These are phyloP conservation scores for Saturnispora serradocipensis DNA, from an alignment of 805 yeast genomes.

Conservation along the genomic window DNA sequence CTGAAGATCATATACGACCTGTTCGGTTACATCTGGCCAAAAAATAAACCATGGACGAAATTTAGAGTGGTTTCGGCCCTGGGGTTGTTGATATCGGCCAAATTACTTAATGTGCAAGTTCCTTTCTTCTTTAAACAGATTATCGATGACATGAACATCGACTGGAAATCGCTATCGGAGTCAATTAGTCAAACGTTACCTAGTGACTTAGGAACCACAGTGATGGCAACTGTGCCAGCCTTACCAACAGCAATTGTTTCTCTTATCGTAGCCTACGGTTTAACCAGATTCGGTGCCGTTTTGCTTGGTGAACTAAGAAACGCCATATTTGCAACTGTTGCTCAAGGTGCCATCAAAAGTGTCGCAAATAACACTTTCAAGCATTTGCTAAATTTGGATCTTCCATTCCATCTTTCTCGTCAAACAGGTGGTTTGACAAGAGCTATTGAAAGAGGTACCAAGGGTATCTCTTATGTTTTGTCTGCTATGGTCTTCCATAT, in stretches of 20 bases:
- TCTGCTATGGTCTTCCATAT: constrained; percentile 98
- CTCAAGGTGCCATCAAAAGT: constrained; percentile 84
- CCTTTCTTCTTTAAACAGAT: constrained; percentile 89
- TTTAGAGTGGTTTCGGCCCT: constrained; percentile 71
- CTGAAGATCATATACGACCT: constrained; percentile 53
- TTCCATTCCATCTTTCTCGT: constrained; percentile 79
- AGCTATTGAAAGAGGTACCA: constrained; percentile 96
- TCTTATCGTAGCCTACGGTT: constrained; percentile 78
- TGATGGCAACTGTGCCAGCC: constrained; percentile 10
- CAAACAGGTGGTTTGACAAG: constrained; percentile 96
- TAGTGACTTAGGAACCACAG: constrained; percentile 6
- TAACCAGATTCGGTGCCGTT: constrained; percentile 90
- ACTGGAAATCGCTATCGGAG: constrained; percentile 62
- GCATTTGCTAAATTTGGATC: constrained; percentile 75
- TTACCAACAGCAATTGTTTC: constrained; percentile 58
- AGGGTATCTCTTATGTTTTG: constrained; percentile 88
- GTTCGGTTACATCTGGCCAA: constrained; percentile 74
- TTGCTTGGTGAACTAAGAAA: constrained; percentile 90
- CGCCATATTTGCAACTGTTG: constrained; percentile 92
- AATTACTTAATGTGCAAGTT: constrained; percentile 85
- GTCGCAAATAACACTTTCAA: constrained; percentile 84
- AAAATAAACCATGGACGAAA: constrained; percentile 54
- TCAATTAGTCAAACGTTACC: constrained; percentile 21
- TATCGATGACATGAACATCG: constrained; percentile 87
- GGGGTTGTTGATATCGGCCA: constrained; percentile 64